These are phyloP conservation scores for Scedosporium boydii DNA, from an alignment of 2,329 filamentous ascomycete species.

Conservation along the genomic window DNA sequence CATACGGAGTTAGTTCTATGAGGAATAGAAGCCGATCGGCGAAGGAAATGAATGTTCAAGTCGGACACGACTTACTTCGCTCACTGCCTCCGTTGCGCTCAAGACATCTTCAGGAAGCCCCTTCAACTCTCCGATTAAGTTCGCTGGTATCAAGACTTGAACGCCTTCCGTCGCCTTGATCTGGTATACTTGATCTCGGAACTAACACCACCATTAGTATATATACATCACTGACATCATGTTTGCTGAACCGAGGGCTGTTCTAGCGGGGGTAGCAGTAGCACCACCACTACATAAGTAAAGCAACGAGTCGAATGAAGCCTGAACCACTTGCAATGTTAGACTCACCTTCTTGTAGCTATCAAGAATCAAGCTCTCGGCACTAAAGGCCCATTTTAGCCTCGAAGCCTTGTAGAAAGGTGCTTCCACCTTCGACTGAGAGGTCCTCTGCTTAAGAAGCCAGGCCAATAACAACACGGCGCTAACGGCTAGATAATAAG, in stretches of 20 bases:
- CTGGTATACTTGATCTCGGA: constrained; percentile 38
- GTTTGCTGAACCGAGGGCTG: neutral
- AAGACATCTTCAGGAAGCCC: constrained; percentile 36
- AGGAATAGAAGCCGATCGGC: neutral
- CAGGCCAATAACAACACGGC: constrained; percentile 26
- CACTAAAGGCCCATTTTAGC: constrained; percentile 40
- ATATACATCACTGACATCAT: neutral
- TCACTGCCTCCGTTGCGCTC: constrained; percentile 37
- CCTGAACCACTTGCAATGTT: neutral
- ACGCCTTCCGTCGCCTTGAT: constrained; percentile 41
- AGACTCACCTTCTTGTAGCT: constrained; percentile 38
- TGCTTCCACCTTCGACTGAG: constrained; percentile 20
- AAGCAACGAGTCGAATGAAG: neutral
- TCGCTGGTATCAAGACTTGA: constrained; percentile 36
- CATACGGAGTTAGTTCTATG: neutral
- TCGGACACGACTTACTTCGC: constrained; percentile 25
- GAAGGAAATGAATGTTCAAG: neutral
- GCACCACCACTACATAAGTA: too few species aligned
- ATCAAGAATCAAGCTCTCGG: constrained; percentile 35
- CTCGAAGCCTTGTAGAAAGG: constrained; percentile 39
- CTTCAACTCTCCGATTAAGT: constrained; percentile 35
- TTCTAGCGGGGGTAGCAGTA: too few species aligned
- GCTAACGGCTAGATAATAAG: constrained; percentile 31
- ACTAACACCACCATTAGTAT: constrained; percentile 19
- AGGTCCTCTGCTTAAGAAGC: constrained; percentile 25